Conservation (phyloP, 768 basidiomycete species). For the Wakefieldia striispora region DNA sequence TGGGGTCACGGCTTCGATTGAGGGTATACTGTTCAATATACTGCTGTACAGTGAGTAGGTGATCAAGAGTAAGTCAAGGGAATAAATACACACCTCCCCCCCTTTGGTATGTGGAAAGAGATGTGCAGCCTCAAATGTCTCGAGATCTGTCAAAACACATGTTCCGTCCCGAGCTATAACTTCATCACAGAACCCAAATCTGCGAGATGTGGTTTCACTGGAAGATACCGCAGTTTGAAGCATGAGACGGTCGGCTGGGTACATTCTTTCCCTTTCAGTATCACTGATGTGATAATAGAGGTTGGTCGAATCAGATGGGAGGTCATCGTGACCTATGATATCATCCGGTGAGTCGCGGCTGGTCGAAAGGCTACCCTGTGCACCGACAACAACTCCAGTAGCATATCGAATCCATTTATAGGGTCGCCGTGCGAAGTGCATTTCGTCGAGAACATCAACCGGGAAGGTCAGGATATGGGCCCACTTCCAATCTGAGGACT, state of each 20-base stretch:
- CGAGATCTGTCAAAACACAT: not conserved
- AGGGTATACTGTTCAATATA: slow-evolving; percentile 2
- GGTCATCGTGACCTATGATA: not conserved
- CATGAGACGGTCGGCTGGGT: slow-evolving; percentile 1
- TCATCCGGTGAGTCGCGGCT: not conserved
- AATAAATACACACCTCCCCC: not conserved
- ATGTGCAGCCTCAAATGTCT: not conserved
- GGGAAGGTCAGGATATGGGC: not conserved
- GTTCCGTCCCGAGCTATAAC: not conserved
- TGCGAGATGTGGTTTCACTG: not conserved
- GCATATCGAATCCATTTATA: slow-evolving; percentile 9
- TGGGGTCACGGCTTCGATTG: not conserved
- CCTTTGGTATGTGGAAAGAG: slow-evolving; percentile 7
- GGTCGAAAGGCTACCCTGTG: slow-evolving; percentile 1
- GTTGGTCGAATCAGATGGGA: not conserved
- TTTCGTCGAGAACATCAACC: not conserved
- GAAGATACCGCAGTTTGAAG: not conserved
- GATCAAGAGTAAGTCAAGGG: too few relatives aligned
- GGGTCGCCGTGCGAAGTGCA: not conserved
- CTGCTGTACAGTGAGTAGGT: not conserved
- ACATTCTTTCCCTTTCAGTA: not conserved
- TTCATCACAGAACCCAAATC: not conserved
- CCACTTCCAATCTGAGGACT: not conserved
- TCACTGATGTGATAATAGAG: slow-evolving; percentile 7
- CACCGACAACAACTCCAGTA: slow-evolving; percentile 1